These are phyloP conservation scores for Sclerotinia borealis DNA, from an alignment of 2,329 filamentous ascomycete species.

Conservation along the genomic window DNA sequence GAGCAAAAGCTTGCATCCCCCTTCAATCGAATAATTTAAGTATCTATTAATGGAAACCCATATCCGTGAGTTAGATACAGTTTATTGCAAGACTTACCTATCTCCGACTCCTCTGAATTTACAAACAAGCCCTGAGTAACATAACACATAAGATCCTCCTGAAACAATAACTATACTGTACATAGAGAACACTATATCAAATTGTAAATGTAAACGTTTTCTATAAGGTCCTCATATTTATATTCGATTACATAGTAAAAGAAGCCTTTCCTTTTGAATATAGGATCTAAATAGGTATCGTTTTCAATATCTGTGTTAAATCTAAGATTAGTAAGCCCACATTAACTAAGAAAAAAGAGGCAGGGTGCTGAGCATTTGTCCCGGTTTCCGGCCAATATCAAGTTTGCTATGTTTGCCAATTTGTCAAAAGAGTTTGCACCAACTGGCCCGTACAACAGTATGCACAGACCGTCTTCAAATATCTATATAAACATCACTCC, in stretches of 20 bases:
- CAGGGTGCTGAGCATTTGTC: no score
- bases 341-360: no score
- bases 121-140: no score
- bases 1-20: background rate
- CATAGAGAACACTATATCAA: background rate
- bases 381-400: no score
- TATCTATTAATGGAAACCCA: background rate
- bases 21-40: background rate
- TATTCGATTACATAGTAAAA: background rate
- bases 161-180: background rate
- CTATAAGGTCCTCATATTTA: background rate
- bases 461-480: background rate
- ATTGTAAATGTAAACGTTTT: background rate
- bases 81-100: background rate
- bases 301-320: background rate
- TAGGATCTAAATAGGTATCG: background rate
- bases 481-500: background rate
- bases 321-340: no score
- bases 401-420: background rate
- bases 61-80: background rate
- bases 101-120: background rate
- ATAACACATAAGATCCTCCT: background rate
- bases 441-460: background rate
- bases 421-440: conserved; percentile 1
- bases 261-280: background rate